Base-by-base conservation (phyloP, 2,329 filamentous ascomycete genomes). In the Verticillium albo-atrum region DNA sequence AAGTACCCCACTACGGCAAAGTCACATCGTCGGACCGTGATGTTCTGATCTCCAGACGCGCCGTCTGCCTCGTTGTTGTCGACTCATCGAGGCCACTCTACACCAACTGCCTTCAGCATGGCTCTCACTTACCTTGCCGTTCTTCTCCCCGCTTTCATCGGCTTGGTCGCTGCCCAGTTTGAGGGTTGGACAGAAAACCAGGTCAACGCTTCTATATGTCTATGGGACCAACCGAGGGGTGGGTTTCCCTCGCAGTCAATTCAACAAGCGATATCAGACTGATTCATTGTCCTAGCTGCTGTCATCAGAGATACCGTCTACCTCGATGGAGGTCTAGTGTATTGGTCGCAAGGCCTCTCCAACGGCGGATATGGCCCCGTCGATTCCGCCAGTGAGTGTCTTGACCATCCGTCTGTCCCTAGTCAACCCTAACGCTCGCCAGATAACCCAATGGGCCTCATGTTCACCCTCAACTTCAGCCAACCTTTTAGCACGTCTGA, bases 301-400 rank as follows among this genome's bases (percentile, higher is more conserved):
- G 72, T 86, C 3, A 72, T 89, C 35, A 80, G 80, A 50, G 85
- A 90, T 65, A 86, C 80, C 2, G 72, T 89, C 17, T 90, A 88
- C 67, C 70, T 90, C 25, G 87, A 90, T 68, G 88, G 88, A 37
- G 88, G 88, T 3, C 63, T 68, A 50, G 69, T 88, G 12, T 77
- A 63, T 61, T 89, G 86, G 85, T 63, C 72, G 34, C 77, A 78
- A 3, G 79, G 79, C 12, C 65, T 83, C 56, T 69, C 74, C 2
- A 75, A 83, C 65, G 84, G 81, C 3, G 62, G 66, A 6, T 65
- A 65, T 51, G 71, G 66, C 1, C 1, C 54, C 1, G 63, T 70
- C 0, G 60, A 60, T 7, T 62, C 63, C 27, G 77, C 82, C 64
- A 70, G 84, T 86, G 70, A 68, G 75, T 74, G 6, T 17, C 6